phyloP scores from a whole-genome alignment of 1,139 yeast genomes.

The Candida gigantensis region DNA sequence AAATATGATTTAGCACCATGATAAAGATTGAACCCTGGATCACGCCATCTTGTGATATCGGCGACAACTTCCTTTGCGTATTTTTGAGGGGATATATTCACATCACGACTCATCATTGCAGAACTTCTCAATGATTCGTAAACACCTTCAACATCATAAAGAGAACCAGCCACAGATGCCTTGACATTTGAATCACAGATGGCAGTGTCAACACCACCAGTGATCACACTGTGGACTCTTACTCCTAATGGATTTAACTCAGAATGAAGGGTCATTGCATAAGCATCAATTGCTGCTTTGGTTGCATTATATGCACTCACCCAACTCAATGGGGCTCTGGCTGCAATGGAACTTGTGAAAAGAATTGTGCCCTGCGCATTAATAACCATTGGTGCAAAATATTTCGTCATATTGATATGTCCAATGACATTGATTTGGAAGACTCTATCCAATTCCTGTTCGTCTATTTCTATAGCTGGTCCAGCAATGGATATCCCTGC shows the following conservation, averaged over 20 bases:
- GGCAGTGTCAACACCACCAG: conserved; percentile 45
- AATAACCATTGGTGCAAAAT: conserved; percentile 32
- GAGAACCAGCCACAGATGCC: conserved; percentile 17
- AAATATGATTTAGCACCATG: conserved; percentile 26
- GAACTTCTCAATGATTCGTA: conserved; percentile 26
- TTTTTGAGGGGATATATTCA: conserved; percentile 23
- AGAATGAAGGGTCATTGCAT: conserved; percentile 59
- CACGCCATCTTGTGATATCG: conserved; percentile 21
- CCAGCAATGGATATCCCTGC: conserved; percentile 36
- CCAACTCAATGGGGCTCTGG: conserved; percentile 39
- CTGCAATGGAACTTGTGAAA: conserved; percentile 42
- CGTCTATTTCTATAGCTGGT: conserved; percentile 35
- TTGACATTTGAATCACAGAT: conserved; percentile 23
- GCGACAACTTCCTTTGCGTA: conserved; percentile 34
- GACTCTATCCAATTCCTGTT: conserved; percentile 21
- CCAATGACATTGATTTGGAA: conserved; percentile 41
- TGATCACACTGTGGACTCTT: conserved; percentile 36
- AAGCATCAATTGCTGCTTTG: conserved; percentile 72
- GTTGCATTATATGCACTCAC: conserved; percentile 33
- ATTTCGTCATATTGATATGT: conserved; percentile 39
- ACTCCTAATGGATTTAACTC: conserved; percentile 54
- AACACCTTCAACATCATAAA: conserved; percentile 33
- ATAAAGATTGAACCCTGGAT: conserved; percentile 33
- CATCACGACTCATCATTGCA: conserved; percentile 30
- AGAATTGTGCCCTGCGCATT: conserved; percentile 36